A percentile compares a stretch with the other conserved stretches of the same genome.
Conservation (phyloP, 2,329 filamentous ascomycete species). For the Paramyrothecium roridum region DNA sequence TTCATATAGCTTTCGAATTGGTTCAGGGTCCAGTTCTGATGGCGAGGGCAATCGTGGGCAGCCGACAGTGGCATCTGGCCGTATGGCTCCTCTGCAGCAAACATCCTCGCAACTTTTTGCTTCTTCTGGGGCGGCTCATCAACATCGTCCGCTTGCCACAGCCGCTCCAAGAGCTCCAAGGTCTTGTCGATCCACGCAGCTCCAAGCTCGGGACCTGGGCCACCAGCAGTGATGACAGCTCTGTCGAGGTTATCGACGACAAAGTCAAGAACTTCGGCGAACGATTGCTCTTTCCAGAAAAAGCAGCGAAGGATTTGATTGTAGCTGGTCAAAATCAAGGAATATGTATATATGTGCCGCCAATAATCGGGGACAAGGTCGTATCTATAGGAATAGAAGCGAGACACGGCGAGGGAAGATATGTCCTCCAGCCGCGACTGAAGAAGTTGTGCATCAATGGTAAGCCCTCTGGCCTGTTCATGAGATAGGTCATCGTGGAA, state of each 20-base stretch:
- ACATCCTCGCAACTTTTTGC: slow-evolving; percentile 9
- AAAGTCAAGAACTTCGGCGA: slow-evolving; percentile 38
- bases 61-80: slow-evolving; percentile 20
- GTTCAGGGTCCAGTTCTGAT: slow-evolving; percentile 47
- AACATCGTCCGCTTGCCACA: slow-evolving; percentile 12
- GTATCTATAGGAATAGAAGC: slow-evolving; percentile 69
- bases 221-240: slow-evolving; percentile 72
- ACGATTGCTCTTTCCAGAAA: slow-evolving; percentile 1
- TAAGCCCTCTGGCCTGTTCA: not conserved
- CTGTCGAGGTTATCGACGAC: slow-evolving; percentile 69
- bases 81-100: slow-evolving; percentile 24
- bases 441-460: slow-evolving; percentile 21
- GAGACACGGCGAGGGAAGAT: slow-evolving; percentile 56
- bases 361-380: slow-evolving; percentile 64
- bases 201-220: slow-evolving; percentile 48
- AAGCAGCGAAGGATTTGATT: slow-evolving; percentile 21
- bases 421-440: slow-evolving; percentile 51
- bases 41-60: slow-evolving; percentile 18
- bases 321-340: slow-evolving; percentile 61
- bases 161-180: slow-evolving; percentile 37
- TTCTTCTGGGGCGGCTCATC: slow-evolving; percentile 17
- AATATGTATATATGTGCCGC: slow-evolving; percentile 70
- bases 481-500: slow-evolving; percentile 13
- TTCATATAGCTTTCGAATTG: slow-evolving; percentile 61
- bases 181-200: slow-evolving; percentile 48